Base-by-base conservation (phyloP, 2,329 filamentous ascomycete genomes). In the Fusarium sp. region DNA sequence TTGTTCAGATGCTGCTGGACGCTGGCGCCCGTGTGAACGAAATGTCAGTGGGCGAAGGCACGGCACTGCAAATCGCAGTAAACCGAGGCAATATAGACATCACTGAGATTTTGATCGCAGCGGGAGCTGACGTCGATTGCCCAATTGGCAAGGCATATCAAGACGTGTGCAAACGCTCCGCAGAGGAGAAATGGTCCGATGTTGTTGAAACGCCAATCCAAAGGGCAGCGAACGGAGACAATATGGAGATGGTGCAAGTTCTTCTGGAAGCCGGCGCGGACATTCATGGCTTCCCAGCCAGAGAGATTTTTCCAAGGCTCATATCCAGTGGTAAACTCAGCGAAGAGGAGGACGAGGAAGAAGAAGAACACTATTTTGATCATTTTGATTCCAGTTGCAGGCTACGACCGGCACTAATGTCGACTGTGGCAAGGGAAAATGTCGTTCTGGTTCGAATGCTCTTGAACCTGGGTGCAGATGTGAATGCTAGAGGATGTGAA, bases 361-460 rank as follows among this genome's bases (percentile, higher is more conserved):
- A 30, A n/a, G 14, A 52, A 30, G 47, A 52, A n/a, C 47, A 32
- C 47, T 0, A 4, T 9, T 4, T 1, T 4, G 10, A 11, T 17
- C 2, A 30, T 15, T 2, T 3, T 11, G 7, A 6, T 3, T 1
- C 6, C n/a, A 1, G 1, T 10, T 52, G 25, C 22, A 9, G 1
- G 10, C 47, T 32, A 27, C 27, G 27, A 10, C 25, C 47, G 8
- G 47, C 47, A 11, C 47, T 52, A 4, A 6, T 30, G 11, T 52
- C 47, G 20, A 27, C 47, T 30, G 47, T 52, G 22, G 7, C 0
- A 17, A 32, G 17, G 7, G 2, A 3, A 30, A 52, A 52, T 10
- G 17, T n/a, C 14, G 47, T 52, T 15, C 47, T 52, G 22, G 47
- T 52, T 52, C 47, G 47, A 27, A 15, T 52, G 47, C 14, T 32